Evolutionary conservation across 2,329 filamentous ascomycete genomes (phyloP), one percentile per base, ranked within the genome.

Genomic region (Beauveria sp.): DNA sequence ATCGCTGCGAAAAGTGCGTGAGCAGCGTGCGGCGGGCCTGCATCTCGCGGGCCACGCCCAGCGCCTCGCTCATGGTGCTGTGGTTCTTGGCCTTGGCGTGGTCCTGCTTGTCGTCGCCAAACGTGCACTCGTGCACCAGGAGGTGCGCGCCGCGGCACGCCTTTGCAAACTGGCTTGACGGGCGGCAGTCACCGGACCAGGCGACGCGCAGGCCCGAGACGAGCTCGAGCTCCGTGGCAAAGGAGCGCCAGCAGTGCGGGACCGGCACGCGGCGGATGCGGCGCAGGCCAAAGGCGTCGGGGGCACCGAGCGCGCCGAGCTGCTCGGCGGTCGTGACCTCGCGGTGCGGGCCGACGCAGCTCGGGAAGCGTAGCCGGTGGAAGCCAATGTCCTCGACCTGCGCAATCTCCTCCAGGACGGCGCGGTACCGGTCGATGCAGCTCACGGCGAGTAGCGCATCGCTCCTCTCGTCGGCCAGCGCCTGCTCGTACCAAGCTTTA

Each of bases 1-100:
- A 99, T 8, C 95, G 83, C 77, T 99, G 95, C 60, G 88, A 93
- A 75, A 99, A 99, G 73, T 99, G 95, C 8, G 95, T 99, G 54
- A 99, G 80, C 60, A 99, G 77, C 18, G 95, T 87, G 18, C 90
- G 81, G 65, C 87, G 84, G 0, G 93, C 95, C 30, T 82, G 75
- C 95, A 99, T 99, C 51, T 79, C 76, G 14, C 82, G 80, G 1
- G 88, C 93, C 3, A 98, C 83, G 50, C 79, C 81, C 3, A 99
- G 81, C 1, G 95, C 95, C 76, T 99, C 95, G 16, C 83, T 83
- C 64, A 92, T 90, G 9, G 95, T 99, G 45, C 84, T 90, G 77
- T 99, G 95, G 70, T 89, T 92, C 83, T 99, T 99, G 57, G 88
- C 90, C 30, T 82, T 71, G 4, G 95, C 95, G 69, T 97, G 93